Conservation (phyloP, 1,284 basidiomycete species). For the Lignosus rhinocerotis region DNA sequence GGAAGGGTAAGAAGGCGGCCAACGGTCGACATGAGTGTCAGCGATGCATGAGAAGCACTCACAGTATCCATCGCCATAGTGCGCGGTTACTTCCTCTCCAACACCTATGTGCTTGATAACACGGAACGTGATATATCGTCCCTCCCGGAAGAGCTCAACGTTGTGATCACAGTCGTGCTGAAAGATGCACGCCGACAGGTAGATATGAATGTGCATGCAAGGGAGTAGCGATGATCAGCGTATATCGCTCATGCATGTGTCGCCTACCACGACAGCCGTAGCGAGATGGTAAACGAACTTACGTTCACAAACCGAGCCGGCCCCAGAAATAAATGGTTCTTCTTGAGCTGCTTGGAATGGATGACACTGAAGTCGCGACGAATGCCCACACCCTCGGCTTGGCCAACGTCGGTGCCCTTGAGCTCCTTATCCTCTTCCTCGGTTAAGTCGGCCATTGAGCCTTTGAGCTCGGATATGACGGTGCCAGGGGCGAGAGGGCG, state of each 20-base stretch:
- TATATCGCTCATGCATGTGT: not conserved
- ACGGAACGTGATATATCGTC: conserved; percentile 87
- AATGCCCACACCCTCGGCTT: conserved; percentile 64
- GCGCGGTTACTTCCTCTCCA: conserved; percentile 86
- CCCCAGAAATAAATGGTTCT: conserved; percentile 89
- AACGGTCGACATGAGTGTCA: not conserved
- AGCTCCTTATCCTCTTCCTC: conserved; percentile 82
- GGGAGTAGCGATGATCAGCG: not conserved
- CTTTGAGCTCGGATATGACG: conserved; percentile 80
- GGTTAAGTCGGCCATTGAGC: conserved; percentile 83
- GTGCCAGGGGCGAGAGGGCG: conserved; percentile 68
- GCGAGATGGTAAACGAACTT: conserved; percentile 34
- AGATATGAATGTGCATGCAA: not conserved
- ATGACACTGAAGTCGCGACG: conserved; percentile 90
- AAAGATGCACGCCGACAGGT: not conserved
- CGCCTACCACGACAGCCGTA: conserved; percentile 2
- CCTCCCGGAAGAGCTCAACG: conserved; percentile 84
- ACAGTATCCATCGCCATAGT: conserved; percentile 86
- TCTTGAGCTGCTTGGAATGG: conserved; percentile 86
- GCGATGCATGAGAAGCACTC: conserved; percentile 34
- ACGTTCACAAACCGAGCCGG: conserved; percentile 95
- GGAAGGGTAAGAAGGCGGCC: not conserved
- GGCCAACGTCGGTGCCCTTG: conserved; percentile 64
- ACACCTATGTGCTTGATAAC: conserved; percentile 77
- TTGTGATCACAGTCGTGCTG: conserved; percentile 93